Percentiles rank a stretch among this genome's conserved stretches.
Evolutionary conservation across 1,284 basidiomycete species (phyloP).

Genomic region (Trichosporon sp.): DNA sequence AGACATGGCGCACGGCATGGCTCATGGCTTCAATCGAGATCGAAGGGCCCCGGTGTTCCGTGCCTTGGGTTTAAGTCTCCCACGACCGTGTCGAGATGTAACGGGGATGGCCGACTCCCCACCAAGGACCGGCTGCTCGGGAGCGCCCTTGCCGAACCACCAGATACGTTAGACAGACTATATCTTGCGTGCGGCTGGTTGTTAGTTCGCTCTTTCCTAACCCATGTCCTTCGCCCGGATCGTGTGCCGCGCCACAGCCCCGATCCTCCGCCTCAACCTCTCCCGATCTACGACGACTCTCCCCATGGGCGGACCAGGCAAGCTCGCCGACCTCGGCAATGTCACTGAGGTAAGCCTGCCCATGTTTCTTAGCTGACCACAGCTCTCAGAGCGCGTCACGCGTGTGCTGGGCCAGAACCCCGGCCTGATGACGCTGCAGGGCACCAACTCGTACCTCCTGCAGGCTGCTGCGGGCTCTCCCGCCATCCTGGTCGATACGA

Average conservation of each 20-base stretch:
- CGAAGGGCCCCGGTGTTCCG: neutral
- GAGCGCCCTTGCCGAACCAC: neutral
- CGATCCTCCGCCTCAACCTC: neutral
- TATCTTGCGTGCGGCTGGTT: neutral
- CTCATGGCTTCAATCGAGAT: neutral
- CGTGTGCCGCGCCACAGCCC: constrained; percentile 10
- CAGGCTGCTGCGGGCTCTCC: constrained; percentile 60
- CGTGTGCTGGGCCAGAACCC: constrained; percentile 72
- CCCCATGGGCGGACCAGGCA: constrained; percentile 30
- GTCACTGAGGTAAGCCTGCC: constrained; percentile 39
- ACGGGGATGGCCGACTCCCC: constrained; percentile 12
- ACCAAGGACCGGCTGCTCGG: constrained; percentile 7
- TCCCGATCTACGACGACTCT: constrained; percentile 16
- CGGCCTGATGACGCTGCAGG: constrained; percentile 87
- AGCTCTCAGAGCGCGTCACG: constrained; percentile 55
- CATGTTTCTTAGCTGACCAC: neutral
- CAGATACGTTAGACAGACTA: neutral
- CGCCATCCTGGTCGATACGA: constrained; percentile 83
- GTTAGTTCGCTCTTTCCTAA: neutral
- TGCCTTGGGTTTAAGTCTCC: neutral
- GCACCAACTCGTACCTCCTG: constrained; percentile 92
- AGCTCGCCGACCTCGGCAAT: constrained; percentile 43
- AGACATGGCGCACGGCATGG: neutral
- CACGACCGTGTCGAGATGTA: neutral
- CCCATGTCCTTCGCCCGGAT: constrained; percentile 9